Base-by-base conservation (phyloP, 2,329 filamentous ascomycete species). In the Penicillium sp. region DNA sequence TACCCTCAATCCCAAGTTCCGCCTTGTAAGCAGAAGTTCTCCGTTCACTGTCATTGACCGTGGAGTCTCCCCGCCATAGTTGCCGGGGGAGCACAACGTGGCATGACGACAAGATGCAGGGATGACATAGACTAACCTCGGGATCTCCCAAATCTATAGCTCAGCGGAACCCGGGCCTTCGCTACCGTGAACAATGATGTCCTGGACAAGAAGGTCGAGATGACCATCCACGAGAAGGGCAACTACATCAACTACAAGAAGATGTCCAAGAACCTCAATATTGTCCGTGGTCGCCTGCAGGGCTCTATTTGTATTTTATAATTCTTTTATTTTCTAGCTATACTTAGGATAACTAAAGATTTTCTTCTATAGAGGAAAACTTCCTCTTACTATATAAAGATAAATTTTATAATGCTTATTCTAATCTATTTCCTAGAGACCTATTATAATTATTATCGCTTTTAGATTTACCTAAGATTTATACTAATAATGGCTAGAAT, bases 181-280 rank as follows among this genome's bases (percentile, higher is more conserved):
- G 91, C 91, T 57, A 94, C 90, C 63, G 86, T 90, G 67, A 80
- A 83, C 65, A 88, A 95, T 75, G 84, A 83, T 68, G 83, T 89
- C 63, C 84, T 98, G 61, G 88, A 90, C 77, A 84, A 84, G 77
- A 95, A 96, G 86, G 93, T 98, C 73, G 86, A 86, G 74, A 95
- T 97, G 82, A 95, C 91, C 80, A 96, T 89, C 77, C 89, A 84
- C 80, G 93, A 98, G 76, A 86, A 90, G 73, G 83, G 81, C 73
- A 93, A 94, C 81, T 96, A 89, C 80, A 95, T 97, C 81, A 95
- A 96, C 82, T 98, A 98, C 74, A 79, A 83, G 82, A 96, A 96
- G 82, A 96, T 97, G 90, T 90, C 87, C 64, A 90, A 97, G 79
- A 97, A 95, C 81, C 82, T 98, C 52, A 78, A 83, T 65, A 83